Base-by-base conservation (phyloP, 1,139 yeast species). In the Pichia cactophila region DNA sequence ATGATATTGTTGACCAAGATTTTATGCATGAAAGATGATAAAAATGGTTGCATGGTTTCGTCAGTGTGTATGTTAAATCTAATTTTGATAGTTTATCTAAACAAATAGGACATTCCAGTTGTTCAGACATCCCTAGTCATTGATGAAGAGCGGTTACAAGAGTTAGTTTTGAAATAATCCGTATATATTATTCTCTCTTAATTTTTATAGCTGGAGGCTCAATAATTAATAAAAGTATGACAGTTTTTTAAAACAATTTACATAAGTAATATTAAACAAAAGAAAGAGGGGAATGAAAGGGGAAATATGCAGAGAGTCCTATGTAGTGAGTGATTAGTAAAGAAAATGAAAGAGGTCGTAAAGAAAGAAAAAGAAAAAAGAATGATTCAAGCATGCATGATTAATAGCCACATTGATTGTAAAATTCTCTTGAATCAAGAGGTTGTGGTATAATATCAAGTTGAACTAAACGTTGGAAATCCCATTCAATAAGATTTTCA, bases 401-500 rank as follows among this genome's bases (percentile, higher is more conserved):
- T 10, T 31, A 20, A 26, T 44, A 54, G 28, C 66, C 66, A 59
- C 69, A 66, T 56, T 66, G 69, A 52, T 59, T 56, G 1, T 69
- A 70, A 53, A 70, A 77, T 46, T 65, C 64, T 58, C 77, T 70
- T 51, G 72, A 69, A 50, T 65, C 56, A 45, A 83, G 72, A 3
- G 88, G 88, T 51, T 73, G 78, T 0, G 89, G 89, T 66, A 83
- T 77, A 49, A 83, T 63, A 4, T 68, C 73, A 36, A 73, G 63
- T 20, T 70, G 65, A 11, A 76, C 73, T 54, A 83, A 70, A 53
- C 74, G 67, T 56, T 69, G 61, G 63, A 79, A 78, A 60, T 80
- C 86, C 86, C 86, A 81, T 63, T 80, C 86, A 36, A 77, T 69
- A 7, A 80, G 70, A 47, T 66, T 67, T 60, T 81, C 86, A 3